Evolutionary conservation across 2,329 filamentous ascomycete species (phyloP), one percentile per base, ranked within the genome.

Genomic region (Blumeriella jaapii): DNA sequence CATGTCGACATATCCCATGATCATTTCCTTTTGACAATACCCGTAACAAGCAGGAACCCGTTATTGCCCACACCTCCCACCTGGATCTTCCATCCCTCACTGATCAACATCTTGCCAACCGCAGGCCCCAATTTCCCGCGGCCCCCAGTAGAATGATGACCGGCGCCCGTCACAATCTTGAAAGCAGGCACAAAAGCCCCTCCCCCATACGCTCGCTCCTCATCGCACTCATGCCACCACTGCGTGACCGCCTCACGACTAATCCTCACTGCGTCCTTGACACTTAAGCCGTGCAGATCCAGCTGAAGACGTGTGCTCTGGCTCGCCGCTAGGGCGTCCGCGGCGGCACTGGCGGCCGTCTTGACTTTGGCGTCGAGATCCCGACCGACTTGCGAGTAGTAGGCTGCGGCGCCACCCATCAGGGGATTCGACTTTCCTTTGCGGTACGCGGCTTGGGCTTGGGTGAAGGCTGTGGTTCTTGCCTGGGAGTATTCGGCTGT

Each of bases 241-340:
- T 55, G 55, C 45, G 70, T 65, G 0, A 82, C 78, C 23, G 68
- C 69, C 29, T 76, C 67, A 18, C 71, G 68, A 1, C 82, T 77
- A 45, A 95, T 94, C 3, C 82, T 68, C 18, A 86, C 75, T 1
- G 82, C 89, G 55, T 93, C 82, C 31, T 75, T 65, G 1, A 95
- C 86, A 28, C 69, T 76, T 4, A 94, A 74, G 5, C 85, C 84
- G 55, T 96, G 89, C 16, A 96, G 63, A 56, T 96, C 89, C 6
- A 93, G 64, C 13, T 67, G 62, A 1, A 59, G 64, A 1, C 55
- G 40, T 0, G 66, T 68, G 32, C 82, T 87, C 52, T 86, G 79
- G 7, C 61, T 54, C 8, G 76, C 67, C 1, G 89, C 87, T 3
- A 79, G 65, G 0, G 69, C 59, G 49, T 91, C 80, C 1, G 85